Evolutionary conservation across 305 asterid species (phyloP), one percentile per base, ranked within the genome.

Genomic region (Withania somnifera): DNA sequence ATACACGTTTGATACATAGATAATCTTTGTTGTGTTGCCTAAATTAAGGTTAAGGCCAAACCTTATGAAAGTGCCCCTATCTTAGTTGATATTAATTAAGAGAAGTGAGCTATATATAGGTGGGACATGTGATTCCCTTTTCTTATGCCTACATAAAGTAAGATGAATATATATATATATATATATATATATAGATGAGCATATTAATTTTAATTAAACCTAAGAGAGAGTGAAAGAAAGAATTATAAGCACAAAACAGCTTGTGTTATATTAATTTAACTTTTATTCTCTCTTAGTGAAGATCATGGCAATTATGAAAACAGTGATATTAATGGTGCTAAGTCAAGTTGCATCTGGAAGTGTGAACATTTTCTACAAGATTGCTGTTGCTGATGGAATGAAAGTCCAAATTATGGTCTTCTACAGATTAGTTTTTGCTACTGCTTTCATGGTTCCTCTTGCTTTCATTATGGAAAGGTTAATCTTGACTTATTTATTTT

Each of bases 401-500:
- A 68, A 68, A 50, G 77, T 86, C 28, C 52, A 77, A 19, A 84
- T 84, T 54, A 51, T 87, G 81, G 81, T 87, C 24, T 78, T 82
- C 40, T 87, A 85, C 53, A 83, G 87, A 61, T 68, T 85, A 76
- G 6, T 82, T 45, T 77, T 80, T n/a, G 88, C 87, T 80, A 60
- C 88, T 45, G 79, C 68, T 84, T 85, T 82, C 73, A 79, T 84
- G 54, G 84, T 58, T 54, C 90, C 90, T 2, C 64, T 87, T 58
- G 90, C 90, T 81, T 77, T 87, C 51, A 11, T 87, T 67, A 42
- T 80, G n/a, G 88, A 87, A 75, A 87, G 86, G 88, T 86, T 64
- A 54, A 54, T 17, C 7, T 28, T 58, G 7, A 51, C 5, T 11
- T 57, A 17, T 20, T 20, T 11, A 4, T 63, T 60, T 32, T 9